Evolutionary conservation across 805 yeast genomes (phyloP).

Genomic region (Hanseniaspora mollemarum): DNA sequence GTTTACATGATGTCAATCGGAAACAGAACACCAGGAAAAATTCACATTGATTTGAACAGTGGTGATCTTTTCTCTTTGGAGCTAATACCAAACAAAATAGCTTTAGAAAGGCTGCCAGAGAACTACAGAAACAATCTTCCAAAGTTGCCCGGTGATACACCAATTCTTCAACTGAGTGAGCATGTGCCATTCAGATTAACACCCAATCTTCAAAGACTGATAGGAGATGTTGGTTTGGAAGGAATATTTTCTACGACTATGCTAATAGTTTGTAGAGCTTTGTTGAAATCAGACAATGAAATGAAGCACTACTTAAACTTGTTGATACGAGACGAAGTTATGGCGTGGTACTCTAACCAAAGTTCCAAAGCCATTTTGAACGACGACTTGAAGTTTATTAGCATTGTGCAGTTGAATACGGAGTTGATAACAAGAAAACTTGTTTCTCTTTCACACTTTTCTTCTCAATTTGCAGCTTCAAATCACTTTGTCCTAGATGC

Average conservation of each 20-base stretch:
- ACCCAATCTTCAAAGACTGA: slow-evolving; percentile 84
- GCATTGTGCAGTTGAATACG: slow-evolving; percentile 77
- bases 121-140: slow-evolving; percentile 30
- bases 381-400: slow-evolving; percentile 72
- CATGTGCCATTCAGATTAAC: slow-evolving; percentile 93
- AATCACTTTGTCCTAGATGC: slow-evolving; percentile 84
- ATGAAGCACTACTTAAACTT: slow-evolving; percentile 83
- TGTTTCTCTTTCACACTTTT: slow-evolving; percentile 57
- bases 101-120: slow-evolving; percentile 35
- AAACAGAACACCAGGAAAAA: slow-evolving; percentile 86
- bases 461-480: slow-evolving; percentile 47
- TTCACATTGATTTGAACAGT: slow-evolving; percentile 64
- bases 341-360: slow-evolving; percentile 67
- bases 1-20: slow-evolving; percentile 91
- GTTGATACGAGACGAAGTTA: slow-evolving; percentile 89
- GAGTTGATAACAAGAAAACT: slow-evolving; percentile 74
- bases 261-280: slow-evolving; percentile 73
- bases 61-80: slow-evolving; percentile 92
- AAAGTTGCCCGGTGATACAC: slow-evolving; percentile 39
- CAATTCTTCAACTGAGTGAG: slow-evolving; percentile 82
- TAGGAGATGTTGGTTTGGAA: slow-evolving; percentile 89
- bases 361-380: slow-evolving; percentile 75
- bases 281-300: slow-evolving; percentile 73
- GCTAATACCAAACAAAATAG: slow-evolving; percentile 81
- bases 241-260: slow-evolving; percentile 80